phyloP scores from a whole-genome alignment of 2,329 filamentous ascomycete genomes.

The Colletotrichum kahawae region DNA sequence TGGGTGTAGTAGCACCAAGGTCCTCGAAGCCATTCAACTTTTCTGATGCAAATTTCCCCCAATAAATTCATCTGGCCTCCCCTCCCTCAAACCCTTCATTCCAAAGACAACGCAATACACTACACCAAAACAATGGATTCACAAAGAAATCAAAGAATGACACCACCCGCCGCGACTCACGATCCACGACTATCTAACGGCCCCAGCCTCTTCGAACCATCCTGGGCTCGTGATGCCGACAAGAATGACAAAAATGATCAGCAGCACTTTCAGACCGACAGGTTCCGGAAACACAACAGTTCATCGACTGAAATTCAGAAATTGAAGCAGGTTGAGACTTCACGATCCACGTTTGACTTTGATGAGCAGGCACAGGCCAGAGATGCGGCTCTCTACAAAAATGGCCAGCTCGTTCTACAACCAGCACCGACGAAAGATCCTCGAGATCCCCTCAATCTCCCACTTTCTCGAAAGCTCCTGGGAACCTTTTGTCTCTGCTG shows the following conservation, averaged over 20 bases:
- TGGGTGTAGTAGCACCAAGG: not conserved
- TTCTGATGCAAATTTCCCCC: not conserved
- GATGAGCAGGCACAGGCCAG: not conserved
- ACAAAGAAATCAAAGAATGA: not conserved
- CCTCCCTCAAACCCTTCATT: not conserved
- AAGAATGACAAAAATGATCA: not conserved
- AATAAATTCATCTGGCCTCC: not conserved
- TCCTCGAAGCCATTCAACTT: not conserved
- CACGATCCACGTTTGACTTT: not conserved
- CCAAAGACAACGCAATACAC: accelerated
- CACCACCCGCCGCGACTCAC: not conserved
- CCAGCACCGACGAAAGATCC: constrained; percentile 4
- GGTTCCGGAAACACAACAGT: not conserved
- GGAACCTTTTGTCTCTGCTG: constrained; percentile 8
- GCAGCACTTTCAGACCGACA: not conserved
- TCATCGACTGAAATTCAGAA: not conserved
- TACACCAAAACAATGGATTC: not conserved
- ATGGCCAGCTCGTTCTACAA: constrained; percentile 6
- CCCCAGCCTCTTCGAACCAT: not conserved
- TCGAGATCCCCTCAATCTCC: constrained; percentile 11
- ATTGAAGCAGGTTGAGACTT: not conserved
- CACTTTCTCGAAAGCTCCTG: not conserved
- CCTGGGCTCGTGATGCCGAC: not conserved
- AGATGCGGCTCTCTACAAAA: not conserved
- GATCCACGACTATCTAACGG: not conserved